Conservation (phyloP, 305 asterid genomes). For the Andrographis paniculata region DNA sequence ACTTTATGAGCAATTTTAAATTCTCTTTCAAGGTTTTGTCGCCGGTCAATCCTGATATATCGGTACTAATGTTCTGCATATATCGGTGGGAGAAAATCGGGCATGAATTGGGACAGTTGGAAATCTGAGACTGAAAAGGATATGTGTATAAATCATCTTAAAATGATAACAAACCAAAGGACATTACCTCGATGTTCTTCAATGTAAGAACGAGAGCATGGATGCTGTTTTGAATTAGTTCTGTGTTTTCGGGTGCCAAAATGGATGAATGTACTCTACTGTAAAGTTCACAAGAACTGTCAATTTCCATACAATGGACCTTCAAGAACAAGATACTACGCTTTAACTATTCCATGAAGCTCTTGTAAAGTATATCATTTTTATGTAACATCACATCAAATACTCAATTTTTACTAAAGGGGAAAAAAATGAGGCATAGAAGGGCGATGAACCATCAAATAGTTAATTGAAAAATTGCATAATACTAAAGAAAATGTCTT, state of each 20-base stretch:
- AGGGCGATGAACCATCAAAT: no score
- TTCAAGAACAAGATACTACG: constrained; percentile 17
- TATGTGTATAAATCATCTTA: not conserved
- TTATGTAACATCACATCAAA: no score
- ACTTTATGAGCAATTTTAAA: constrained; percentile 73
- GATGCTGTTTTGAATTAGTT: constrained; percentile 65
- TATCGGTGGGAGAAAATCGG: constrained; percentile 10
- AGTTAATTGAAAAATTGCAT: no score
- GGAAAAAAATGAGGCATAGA: no score
- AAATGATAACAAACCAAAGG: not conserved
- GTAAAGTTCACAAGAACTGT: constrained; percentile 27
- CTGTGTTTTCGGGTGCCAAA: constrained; percentile 86
- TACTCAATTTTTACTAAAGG: no score
- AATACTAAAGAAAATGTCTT: no score
- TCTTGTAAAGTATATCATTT: no score
- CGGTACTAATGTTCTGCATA: constrained; percentile 82
- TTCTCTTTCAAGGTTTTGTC: constrained; percentile 82
- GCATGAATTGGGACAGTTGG: not conserved
- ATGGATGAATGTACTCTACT: constrained; percentile 72
- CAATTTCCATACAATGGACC: no score
- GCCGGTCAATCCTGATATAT: constrained; percentile 74
- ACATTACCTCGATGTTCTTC: constrained; percentile 68
- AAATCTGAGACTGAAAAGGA: not conserved
- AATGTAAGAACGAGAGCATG: constrained; percentile 72
- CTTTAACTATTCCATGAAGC: not conserved